Base-by-base conservation (phyloP, 1,284 basidiomycete species). In the Spongispora temasekensis region DNA sequence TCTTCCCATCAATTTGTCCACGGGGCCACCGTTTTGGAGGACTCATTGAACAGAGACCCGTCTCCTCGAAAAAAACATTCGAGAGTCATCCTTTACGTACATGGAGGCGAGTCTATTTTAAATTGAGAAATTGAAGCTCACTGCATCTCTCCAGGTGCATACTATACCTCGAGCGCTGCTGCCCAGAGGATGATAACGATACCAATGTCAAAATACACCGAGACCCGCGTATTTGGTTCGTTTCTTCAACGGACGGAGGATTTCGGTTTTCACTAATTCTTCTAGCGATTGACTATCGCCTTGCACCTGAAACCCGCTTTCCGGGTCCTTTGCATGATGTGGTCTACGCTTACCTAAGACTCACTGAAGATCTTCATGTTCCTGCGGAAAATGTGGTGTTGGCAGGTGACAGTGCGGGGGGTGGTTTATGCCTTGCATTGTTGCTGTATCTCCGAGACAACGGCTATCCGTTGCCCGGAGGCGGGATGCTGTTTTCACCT, bases 271-370 rank as follows among this genome's bases (percentile, higher is more conserved):
- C 50, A 44, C 64, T 19, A 68, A 50, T 52, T 53, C 30, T 61
- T 9, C 44, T 67, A 95, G 93, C 94, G n/a, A 81, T 98, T 67
- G 95, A 98, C 73, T 99, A 99, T 76, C 91, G 97, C 21, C 82
- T 99, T 31, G 96, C 97, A 0, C 97, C 97, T 2, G 97, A 98
- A 75, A 94, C 94, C 8, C 83, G 86, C 32, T 99, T 99, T 76
- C 97, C 97, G 0, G 94, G 96, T 1, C 93, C 95, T 28, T 81
- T 99, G 8, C 94, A 97, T 70, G 97, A 99, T 69, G 91, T 89
- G 31, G 91, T 96, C 53, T 86, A 83, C 23, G 91, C 90, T 1
- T 99, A 97, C 73, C 83, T 98, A 65, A 84, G 97, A 23, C 83
- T 99, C 15, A 84, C 90, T 2, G 90, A 95, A 57, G 94, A 98